Conservation (phyloP, 139 green algal genomes). For the Pleodorina starrii region DNA sequence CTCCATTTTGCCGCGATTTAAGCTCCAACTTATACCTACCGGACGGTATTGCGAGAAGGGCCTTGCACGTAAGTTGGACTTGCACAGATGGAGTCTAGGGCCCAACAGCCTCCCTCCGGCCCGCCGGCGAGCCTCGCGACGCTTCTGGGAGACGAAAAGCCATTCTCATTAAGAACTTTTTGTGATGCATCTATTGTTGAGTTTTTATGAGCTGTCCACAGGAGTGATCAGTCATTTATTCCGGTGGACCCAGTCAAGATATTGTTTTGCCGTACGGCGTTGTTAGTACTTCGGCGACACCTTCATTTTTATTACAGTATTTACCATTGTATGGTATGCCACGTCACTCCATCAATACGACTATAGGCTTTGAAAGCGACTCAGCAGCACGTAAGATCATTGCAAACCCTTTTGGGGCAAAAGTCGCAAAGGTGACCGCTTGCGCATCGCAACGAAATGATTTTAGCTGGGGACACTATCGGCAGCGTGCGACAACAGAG, state of each 20-base stretch:
- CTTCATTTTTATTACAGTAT: neutral
- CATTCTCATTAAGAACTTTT: neutral
- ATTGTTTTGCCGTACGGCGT: neutral
- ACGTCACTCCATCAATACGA: neutral
- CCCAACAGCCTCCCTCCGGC: no score
- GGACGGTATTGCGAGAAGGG: no score
- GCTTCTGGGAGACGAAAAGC: neutral
- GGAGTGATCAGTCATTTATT: neutral
- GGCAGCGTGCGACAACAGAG: neutral
- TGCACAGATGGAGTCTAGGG: neutral
- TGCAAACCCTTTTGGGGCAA: slow-evolving; percentile 26
- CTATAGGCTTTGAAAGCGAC: neutral
- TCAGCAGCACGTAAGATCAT: neutral
- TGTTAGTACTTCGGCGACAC: no score
- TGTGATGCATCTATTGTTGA: neutral
- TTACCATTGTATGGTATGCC: neutral
- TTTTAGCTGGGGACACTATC: neutral
- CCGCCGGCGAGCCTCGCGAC: no score
- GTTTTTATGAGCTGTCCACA: neutral
- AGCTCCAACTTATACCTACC: no score
- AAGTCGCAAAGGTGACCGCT: no score
- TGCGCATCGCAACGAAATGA: no score
- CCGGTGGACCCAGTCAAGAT: no score
- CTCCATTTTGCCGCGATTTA: no score
- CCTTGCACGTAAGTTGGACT: neutral